Evolutionary conservation across 768 basidiomycete genomes (phyloP).

Genomic region (Phanerochaete sordida): DNA sequence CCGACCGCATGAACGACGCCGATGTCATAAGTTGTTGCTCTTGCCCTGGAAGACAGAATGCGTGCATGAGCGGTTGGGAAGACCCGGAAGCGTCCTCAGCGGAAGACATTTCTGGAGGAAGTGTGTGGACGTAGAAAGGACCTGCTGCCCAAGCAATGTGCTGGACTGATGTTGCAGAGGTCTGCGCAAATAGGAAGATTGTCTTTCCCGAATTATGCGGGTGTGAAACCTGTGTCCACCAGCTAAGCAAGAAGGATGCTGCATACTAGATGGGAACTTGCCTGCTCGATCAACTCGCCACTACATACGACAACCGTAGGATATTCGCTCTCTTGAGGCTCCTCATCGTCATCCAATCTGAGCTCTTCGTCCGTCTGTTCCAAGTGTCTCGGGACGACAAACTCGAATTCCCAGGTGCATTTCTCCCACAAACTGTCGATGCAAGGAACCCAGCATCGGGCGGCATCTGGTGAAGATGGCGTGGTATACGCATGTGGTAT

Average conservation of each 20-base stretch:
- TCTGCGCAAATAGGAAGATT: constrained; percentile 89
- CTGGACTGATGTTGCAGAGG: constrained; percentile 87
- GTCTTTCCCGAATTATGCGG: constrained; percentile 92
- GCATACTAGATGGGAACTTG: constrained; percentile 28
- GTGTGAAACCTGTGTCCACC: constrained; percentile 79
- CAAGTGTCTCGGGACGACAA: constrained; percentile 83
- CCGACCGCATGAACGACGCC: constrained; percentile 73
- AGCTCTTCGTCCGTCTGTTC: constrained; percentile 50
- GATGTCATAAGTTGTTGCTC: constrained; percentile 69
- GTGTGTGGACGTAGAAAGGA: constrained; percentile 78
- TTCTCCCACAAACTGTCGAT: constrained; percentile 93
- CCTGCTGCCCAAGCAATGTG: constrained; percentile 96
- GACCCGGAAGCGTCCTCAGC: constrained; percentile 61
- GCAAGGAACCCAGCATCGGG: constrained; percentile 99
- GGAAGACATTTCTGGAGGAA: constrained; percentile 55
- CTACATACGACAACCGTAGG: constrained; percentile 91
- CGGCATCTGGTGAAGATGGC: constrained; percentile 82
- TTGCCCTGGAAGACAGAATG: constrained; percentile 90
- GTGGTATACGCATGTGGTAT: constrained; percentile 92
- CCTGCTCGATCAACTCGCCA: constrained; percentile 94
- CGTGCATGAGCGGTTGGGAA: constrained; percentile 76
- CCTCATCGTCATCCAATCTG: constrained; percentile 46
- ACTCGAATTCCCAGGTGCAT: constrained; percentile 98
- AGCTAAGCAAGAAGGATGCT: constrained; percentile 9
- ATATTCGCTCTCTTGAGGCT: constrained; percentile 43